A percentile compares a stretch with the other conserved stretches of the same genome.
phyloP scores from a whole-genome alignment of 371 early-diverging fungal species.

The Mortierella sp. region DNA sequence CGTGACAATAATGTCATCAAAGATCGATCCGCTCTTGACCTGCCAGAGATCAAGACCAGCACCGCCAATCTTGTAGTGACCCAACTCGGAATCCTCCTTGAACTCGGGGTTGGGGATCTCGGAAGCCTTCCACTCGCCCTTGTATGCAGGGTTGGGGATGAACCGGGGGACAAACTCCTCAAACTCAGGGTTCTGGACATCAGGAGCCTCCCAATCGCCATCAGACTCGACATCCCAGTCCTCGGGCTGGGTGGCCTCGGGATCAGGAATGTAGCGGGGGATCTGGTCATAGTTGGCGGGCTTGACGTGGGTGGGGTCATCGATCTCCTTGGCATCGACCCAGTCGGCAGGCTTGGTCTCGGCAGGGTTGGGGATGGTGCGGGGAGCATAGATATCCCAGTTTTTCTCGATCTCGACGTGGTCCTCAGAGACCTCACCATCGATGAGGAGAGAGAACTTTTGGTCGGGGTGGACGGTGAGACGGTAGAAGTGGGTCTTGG shows the following conservation, averaged over 20 bases:
- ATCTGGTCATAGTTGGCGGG: slow-evolving; percentile 87
- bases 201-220: slow-evolving; percentile 94
- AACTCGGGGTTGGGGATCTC: slow-evolving; percentile 94
- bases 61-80: slow-evolving; percentile 84
- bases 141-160: slow-evolving; percentile 95
- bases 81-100: slow-evolving; percentile 87
- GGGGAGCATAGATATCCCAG: slow-evolving; percentile 89
- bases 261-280: slow-evolving; percentile 87
- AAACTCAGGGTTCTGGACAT: slow-evolving; percentile 91
- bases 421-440: slow-evolving; percentile 67
- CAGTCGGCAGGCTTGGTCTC: slow-evolving; percentile 96
- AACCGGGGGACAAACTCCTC: slow-evolving; percentile 85
- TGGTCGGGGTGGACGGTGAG: slow-evolving; percentile 92
- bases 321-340: slow-evolving; percentile 90
- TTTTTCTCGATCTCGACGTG: slow-evolving; percentile 85
- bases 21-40: slow-evolving; percentile 92
- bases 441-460: slow-evolving; percentile 84
- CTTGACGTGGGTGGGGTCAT: slow-evolving; percentile 85
- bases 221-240: slow-evolving; percentile 92
- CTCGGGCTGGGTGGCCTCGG: slow-evolving; percentile 89
- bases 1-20: slow-evolving; percentile 93
- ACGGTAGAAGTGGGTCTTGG: slow-evolving; percentile 91
- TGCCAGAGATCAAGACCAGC: slow-evolving; percentile 98
- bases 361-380: slow-evolving; percentile 86
- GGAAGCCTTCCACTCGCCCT: slow-evolving; percentile 94